phyloP scores from a whole-genome alignment of 2,329 filamentous ascomycete genomes.

The Penicillium rolfsii region DNA sequence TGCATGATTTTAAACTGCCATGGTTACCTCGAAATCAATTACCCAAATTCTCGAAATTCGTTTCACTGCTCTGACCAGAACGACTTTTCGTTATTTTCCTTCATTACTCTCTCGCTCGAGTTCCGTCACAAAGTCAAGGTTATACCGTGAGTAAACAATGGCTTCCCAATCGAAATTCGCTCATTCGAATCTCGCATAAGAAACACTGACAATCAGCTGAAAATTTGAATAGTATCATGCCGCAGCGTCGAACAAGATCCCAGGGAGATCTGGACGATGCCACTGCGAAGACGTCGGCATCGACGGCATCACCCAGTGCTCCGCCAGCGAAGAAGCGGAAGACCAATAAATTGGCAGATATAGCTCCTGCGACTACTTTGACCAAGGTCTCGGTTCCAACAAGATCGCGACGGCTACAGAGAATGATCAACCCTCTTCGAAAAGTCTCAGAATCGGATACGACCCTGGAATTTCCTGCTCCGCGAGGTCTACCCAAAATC shows the following conservation, averaged over 20 bases:
- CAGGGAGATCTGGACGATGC: background rate
- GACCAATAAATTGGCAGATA: background rate
- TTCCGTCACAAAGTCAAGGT: background rate
- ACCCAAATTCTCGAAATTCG: background rate
- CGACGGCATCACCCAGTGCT: background rate
- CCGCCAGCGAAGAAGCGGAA: background rate
- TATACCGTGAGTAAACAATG: background rate
- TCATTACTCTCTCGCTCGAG: background rate
- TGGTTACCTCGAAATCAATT: background rate
- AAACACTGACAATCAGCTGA: background rate
- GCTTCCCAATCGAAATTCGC: background rate
- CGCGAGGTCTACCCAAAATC: slow-evolving; percentile 5
- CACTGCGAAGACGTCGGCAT: background rate
- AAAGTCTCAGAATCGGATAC: background rate
- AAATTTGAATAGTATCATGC: background rate
- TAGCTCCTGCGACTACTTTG: background rate
- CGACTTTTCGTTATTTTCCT: background rate
- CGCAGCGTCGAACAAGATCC: background rate
- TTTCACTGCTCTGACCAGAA: background rate
- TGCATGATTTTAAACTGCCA: background rate
- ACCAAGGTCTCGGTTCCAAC: too few species aligned
- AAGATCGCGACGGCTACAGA: background rate
- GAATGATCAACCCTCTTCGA: background rate
- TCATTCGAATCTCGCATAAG: background rate
- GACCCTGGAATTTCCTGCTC: background rate